Percentiles rank a stretch among this genome's conserved stretches.
These are phyloP conservation scores for Melanogaster broomeanus DNA, from an alignment of 768 basidiomycete species.

Conservation along the genomic window DNA sequence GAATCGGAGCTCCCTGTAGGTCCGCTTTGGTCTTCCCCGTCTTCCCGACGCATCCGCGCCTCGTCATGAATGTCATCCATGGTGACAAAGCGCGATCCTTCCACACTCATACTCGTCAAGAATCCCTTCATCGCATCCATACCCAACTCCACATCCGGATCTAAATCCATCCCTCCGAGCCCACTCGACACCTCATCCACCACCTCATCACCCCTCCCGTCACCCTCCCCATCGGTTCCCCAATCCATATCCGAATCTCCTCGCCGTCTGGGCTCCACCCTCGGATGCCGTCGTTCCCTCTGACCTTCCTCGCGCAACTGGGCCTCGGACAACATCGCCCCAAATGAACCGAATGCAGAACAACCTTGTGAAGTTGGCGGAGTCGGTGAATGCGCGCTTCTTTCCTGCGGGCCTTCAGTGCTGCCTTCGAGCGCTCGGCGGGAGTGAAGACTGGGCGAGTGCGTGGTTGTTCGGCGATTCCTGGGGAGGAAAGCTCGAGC, in stretches of 20 bases:
- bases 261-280: constrained; percentile 51
- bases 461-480: constrained; percentile 19
- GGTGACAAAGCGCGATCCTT: constrained; percentile 50
- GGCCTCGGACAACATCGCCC: constrained; percentile 58
- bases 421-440: constrained; percentile 23
- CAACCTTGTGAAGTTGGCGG: constrained; percentile 23
- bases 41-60: constrained; percentile 48
- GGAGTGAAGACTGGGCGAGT: constrained; percentile 34
- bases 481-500: constrained; percentile 12
- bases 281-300: constrained; percentile 36
- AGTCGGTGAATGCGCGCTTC: constrained; percentile 6
- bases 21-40: constrained; percentile 39
- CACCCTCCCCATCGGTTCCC: constrained; percentile 40
- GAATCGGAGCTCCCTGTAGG: constrained; percentile 25
- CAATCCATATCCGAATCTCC: constrained; percentile 73
- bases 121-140: constrained; percentile 55
- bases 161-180: constrained; percentile 63
- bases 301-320: constrained; percentile 39
- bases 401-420: constrained; percentile 25
- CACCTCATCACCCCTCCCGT: constrained; percentile 21
- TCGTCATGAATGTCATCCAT: constrained; percentile 68
- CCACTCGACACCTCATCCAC: constrained; percentile 30
- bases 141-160: constrained; percentile 53
- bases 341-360: constrained; percentile 46
- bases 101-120: constrained; percentile 48